Conservation (phyloP, 192 early-diverging fungal genomes). For the Obelidium mucronatum region DNA sequence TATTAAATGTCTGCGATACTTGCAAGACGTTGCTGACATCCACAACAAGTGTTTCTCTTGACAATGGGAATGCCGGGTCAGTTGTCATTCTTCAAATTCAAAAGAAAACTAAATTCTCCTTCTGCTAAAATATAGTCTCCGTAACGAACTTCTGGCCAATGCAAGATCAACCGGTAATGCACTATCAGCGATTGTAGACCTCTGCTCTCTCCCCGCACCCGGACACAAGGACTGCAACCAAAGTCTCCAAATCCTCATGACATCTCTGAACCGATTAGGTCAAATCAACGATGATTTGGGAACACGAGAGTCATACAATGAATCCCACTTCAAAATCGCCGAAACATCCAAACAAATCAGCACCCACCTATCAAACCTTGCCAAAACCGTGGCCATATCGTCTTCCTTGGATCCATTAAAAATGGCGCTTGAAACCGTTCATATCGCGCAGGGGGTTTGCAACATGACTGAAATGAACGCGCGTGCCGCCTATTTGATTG, state of each 20-base stretch:
- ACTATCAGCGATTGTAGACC: constrained; percentile 47
- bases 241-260: constrained; percentile 44
- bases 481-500: constrained; percentile 56
- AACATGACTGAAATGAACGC: constrained; percentile 50
- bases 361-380: constrained; percentile 22
- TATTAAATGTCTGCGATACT: constrained; percentile 14
- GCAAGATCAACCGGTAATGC: constrained; percentile 45
- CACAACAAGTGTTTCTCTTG: constrained; percentile 37
- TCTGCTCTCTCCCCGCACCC: constrained; percentile 51
- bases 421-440: constrained; percentile 39
- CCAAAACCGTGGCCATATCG: constrained; percentile 1
- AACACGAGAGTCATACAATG: constrained; percentile 42
- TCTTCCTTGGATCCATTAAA: constrained; percentile 33
- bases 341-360: constrained; percentile 36
- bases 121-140: constrained; percentile 9
- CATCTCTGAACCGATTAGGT: constrained; percentile 33
- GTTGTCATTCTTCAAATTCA: background rate
- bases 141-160: constrained; percentile 42
- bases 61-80: constrained; percentile 40
- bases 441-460: constrained; percentile 40
- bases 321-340: constrained; percentile 36
- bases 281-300: constrained; percentile 46
- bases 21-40: constrained; percentile 34
- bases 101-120: background rate
- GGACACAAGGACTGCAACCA: constrained; percentile 60